Conservation (phyloP, 108 stramenopile genomes). For the Cyclostephanos invisitatus region DNA sequence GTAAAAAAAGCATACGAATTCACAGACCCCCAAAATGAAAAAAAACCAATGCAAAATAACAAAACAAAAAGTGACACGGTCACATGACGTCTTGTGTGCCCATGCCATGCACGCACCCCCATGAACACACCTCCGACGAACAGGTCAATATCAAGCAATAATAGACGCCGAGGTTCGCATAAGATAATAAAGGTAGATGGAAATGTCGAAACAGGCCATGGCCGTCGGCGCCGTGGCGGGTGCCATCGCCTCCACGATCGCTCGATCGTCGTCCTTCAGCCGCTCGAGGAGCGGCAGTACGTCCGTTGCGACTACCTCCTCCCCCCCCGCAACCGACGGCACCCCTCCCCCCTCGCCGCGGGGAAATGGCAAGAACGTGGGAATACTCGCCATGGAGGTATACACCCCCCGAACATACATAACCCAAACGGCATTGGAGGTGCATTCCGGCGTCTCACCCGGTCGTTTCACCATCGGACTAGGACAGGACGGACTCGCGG, state of each 20-base stretch:
- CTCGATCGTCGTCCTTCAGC: slow-evolving; percentile 17
- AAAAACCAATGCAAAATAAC: too few species aligned
- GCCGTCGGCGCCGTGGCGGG: slow-evolving; percentile 64
- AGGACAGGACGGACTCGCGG: slow-evolving; percentile 94
- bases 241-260: slow-evolving; percentile 54
- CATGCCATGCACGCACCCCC: too few species aligned
- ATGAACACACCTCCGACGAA: too few species aligned
- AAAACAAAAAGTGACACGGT: too few species aligned
- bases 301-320: not conserved
- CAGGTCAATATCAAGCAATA: too few species aligned
- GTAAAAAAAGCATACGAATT: too few species aligned
- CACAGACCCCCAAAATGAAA: too few species aligned
- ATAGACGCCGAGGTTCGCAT: too few species aligned
- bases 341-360: slow-evolving; percentile 5
- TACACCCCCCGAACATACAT: slow-evolving; percentile 96
- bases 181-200: not conserved
- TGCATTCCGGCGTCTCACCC: slow-evolving; percentile 80
- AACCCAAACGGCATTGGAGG: slow-evolving; percentile 85
- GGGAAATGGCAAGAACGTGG: slow-evolving; percentile 80
- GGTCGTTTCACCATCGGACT: slow-evolving; percentile 96
- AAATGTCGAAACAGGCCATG: slow-evolving; percentile 42
- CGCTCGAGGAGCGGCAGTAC: not conserved
- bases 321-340: not conserved
- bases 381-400: slow-evolving; percentile 94
- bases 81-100: too few species aligned